Base-by-base conservation (phyloP, 1,139 yeast species). In the Saccharomyces hybrid region DNA sequence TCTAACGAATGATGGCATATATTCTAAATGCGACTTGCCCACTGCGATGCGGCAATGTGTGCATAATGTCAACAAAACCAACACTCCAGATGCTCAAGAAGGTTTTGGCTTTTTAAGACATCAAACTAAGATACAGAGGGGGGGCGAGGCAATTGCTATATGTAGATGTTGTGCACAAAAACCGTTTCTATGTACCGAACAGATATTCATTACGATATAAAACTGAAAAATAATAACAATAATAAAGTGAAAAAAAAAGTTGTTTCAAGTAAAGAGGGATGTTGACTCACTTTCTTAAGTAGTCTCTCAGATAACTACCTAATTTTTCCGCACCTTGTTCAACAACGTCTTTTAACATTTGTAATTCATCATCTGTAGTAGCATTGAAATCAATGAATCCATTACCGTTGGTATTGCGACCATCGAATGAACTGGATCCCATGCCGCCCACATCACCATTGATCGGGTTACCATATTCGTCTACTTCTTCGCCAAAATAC, bases 311-410 rank as follows among this genome's bases (percentile, higher is more conserved):
- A 69, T 86, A 83, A 44, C 85, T 86, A 41, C 95, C 90, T 56
- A 91, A 77, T 72, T 86, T 89, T 66, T 84, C 86, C 27, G 97
- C 97, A 57, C 98, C 98, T 62, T 84, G 90, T 71, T 91, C 98
- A 61, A 93, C 78, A n/a, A 91, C 97, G 71, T 88, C 96, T 73
- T 88, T 90, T 67, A 93, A 75, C 50, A 85, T 89, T 55, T 86
- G 89, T 70, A 93, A 75, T 71, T 93, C 98, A 65, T 91, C 96
- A 62, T 87, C 88, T 24, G 69, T 62, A 31, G 62, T 66, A 49
- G 59, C 51, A 47, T 95, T 88, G 64, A 88, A 82, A 53, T 83
- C 86, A 51, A 83, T 75, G 61, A 86, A 84, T 14, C 73, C 72
- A 16, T 57, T 55, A 19, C 59, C 53, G 11, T 51, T 42, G 7